phyloP scores from a whole-genome alignment of 2,329 filamentous ascomycete genomes.

The Pleurostoma richardsiae region DNA sequence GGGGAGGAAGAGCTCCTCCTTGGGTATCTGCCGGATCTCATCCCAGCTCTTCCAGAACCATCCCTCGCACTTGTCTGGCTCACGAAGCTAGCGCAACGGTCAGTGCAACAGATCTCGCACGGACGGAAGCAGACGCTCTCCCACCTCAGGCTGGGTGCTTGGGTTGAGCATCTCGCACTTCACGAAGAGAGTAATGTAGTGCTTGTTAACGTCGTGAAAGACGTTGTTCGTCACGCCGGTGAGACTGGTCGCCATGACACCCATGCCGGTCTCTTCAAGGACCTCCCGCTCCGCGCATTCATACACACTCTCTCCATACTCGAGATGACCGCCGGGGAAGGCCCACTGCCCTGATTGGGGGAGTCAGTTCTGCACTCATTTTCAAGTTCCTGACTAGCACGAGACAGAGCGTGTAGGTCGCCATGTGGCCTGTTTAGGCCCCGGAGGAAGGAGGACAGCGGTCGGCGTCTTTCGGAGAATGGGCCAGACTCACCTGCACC shows the following conservation, averaged over 20 bases:
- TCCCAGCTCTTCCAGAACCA: constrained; percentile 46
- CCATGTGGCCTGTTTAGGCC: no score
- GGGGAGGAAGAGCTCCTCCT: constrained; percentile 31
- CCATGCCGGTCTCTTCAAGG: constrained; percentile 65
- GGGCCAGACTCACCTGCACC: constrained; percentile 35
- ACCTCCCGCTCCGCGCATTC: constrained; percentile 62
- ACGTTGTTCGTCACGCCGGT: constrained; percentile 63
- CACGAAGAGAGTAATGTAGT: constrained; percentile 73
- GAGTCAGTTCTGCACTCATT: background rate
- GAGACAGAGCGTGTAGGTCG: no score
- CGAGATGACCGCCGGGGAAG: constrained; percentile 72
- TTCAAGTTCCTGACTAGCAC: no score
- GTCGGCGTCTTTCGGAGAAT: background rate
- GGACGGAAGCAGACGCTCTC: constrained; percentile 16
- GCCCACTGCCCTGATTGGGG: constrained; percentile 37
- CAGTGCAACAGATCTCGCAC: background rate
- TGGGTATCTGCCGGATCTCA: constrained; percentile 28
- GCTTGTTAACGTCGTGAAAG: constrained; percentile 54
- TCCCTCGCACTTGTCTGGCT: constrained; percentile 44
- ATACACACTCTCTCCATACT: constrained; percentile 59
- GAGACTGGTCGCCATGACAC: constrained; percentile 45
- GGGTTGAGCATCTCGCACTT: constrained; percentile 43
- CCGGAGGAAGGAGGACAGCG: no score
- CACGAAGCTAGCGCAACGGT: constrained; percentile 27
- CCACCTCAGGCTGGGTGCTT: constrained; percentile 46